A percentile compares a stretch with the other conserved stretches of the same genome.
Evolutionary conservation across 1,284 basidiomycete genomes (phyloP).

Genomic region (Volvariella volvacea): DNA sequence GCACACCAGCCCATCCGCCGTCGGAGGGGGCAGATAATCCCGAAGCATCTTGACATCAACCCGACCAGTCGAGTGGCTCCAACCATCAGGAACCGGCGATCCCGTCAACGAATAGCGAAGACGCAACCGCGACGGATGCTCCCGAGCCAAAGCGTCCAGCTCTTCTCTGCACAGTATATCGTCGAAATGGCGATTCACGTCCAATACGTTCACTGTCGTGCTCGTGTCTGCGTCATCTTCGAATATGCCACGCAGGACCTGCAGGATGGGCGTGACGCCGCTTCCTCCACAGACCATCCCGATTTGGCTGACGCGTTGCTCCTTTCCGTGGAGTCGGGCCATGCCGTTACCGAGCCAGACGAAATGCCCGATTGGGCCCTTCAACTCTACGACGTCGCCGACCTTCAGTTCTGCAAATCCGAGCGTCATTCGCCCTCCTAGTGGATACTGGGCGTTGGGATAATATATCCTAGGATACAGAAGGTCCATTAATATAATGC

Average conservation of each 20-base stretch:
- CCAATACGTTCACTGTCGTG: constrained; percentile 45
- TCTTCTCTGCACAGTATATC: constrained; percentile 51
- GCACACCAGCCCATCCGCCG: no score
- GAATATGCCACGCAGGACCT: no score
- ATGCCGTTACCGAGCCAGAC: constrained; percentile 41
- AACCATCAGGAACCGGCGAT: no score
- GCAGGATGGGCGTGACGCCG: constrained; percentile 57
- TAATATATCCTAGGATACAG: constrained; percentile 30
- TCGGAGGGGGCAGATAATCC: no score
- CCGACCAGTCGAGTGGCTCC: no score
- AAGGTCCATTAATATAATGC: not conserved
- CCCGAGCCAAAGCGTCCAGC: constrained; percentile 35
- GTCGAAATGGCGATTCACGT: constrained; percentile 42
- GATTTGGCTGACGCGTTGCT: constrained; percentile 34
- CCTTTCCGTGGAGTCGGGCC: constrained; percentile 31
- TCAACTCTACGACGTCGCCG: constrained; percentile 51
- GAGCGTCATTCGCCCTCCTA: constrained; percentile 54
- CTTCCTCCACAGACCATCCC: constrained; percentile 59
- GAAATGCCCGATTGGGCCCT: constrained; percentile 61
- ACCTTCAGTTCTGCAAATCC: constrained; percentile 43
- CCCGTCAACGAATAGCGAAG: no score
- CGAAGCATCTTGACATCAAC: no score
- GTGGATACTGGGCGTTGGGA: constrained; percentile 27
- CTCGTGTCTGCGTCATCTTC: no score
- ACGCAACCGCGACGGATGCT: constrained; percentile 32